Evolutionary conservation across 805 yeast species (phyloP), one percentile per base, ranked within the genome.

Genomic region (Ogataea paradorogensis): DNA sequence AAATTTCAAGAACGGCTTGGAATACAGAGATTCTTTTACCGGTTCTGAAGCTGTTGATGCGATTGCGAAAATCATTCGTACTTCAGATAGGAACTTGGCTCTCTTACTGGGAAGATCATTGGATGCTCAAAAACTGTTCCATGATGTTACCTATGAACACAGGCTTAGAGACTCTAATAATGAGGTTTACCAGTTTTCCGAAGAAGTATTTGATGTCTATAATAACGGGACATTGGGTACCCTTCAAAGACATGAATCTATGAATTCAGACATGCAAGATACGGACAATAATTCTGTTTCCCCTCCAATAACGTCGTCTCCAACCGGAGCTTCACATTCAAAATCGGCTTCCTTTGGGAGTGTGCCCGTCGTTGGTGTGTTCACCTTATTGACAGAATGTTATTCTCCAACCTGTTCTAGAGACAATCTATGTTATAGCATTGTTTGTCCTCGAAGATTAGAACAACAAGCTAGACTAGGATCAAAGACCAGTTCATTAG

Each of bases 361-460:
- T 18, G 46, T 47, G 9, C 50, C 59, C 4, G 89, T 88, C 9
- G 86, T 86, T 61, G 99, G 99, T 51, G 95, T 93, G 3, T 93
- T 91, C 56, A 91, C 96, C 1, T 67, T 91, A 30, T 69, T 93
- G 46, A 86, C 97, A 0, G 96, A 90, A 56, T 93, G 99, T 65
- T 93, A 93, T 57, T 89, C 97, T 0, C 96, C 99, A 24, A 93
- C 99, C 0, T 93, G 99, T 65, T 82, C 96, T 5, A 71, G 95
- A 36, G 95, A 87, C 54, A 71, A 78, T 24, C 67, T 91, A 27
- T 93, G 99, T 64, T 93, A 93, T 63, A 85, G 95, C 30, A 90
- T 93, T 51, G 95, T 96, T 9, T 93, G 99, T 65, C 99, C 99
- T 11, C 76, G 96, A 51, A 75, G 98, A 47, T 69, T 93, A 35